Base-by-base conservation (phyloP, 2,329 filamentous ascomycete species). In the Chaetomium globosum region DNA sequence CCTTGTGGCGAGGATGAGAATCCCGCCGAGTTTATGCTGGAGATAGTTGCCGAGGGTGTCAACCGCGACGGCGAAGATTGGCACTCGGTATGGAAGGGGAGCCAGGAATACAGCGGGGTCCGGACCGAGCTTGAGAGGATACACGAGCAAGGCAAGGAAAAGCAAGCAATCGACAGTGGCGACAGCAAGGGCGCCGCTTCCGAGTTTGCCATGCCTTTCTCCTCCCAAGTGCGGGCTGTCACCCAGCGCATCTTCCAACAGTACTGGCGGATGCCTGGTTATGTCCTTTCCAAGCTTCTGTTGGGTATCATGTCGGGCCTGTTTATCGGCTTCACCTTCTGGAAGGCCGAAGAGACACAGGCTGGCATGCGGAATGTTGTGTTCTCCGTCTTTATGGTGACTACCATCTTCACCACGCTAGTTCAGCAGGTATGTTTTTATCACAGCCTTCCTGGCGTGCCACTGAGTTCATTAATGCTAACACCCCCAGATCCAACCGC, bases 121-220 rank as follows among this genome's bases (percentile, higher is more conserved):
- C 76, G 86, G 2, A 72, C 81, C 0, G 89, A 93, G 72, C 87
- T 93, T 46, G 83, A 87, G 16, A 79, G 80, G 1, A 85, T 93
- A 61, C 85, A 87, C 68, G 74, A 66, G 70, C 3, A 66, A 65
- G 2, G 70, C 73, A 51, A 64, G 59, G 7, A 57, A 7, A 13
- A 43, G 8, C 9, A 55, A 5, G 28, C 3, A 31, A 26, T 3
- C 9, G 26, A 26, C 31, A 21, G 26, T 26, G 5, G 46, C n/a
- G 30, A 31, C 19, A 56, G 49, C 4, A 31, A n/a, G 21, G 64
- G 31, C 51, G 51, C 72, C 75, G 68, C 84, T 69, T 80, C 84
- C 8, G 91, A 95, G 76, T 96, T 96, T 67, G 92, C 93, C 4
- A 89, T 91, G 71, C 88, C 92, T 0, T 90, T 96, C 73, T 66